phyloP scores from a whole-genome alignment of 2,329 filamentous ascomycete genomes.

The Raffaelea arxii region DNA sequence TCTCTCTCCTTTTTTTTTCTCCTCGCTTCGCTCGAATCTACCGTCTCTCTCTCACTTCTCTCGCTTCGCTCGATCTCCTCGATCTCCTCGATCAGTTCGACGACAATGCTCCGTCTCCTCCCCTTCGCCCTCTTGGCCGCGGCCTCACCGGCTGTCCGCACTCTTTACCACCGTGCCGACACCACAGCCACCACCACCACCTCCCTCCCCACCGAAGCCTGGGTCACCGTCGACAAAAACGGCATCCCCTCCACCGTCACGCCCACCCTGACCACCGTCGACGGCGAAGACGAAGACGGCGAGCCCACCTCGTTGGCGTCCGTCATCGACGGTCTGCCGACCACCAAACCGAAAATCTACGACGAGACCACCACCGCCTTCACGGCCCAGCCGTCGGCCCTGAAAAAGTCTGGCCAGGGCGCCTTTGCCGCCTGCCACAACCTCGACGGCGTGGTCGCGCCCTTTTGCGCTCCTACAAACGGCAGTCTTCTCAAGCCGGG shows the following conservation, averaged over 20 bases:
- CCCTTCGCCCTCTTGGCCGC: conserved; percentile 3
- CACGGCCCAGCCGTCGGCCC: conserved; percentile 33
- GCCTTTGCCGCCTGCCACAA: conserved; percentile 42
- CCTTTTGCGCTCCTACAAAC: conserved; percentile 40
- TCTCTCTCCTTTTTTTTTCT: no score
- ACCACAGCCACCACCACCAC: conserved; percentile 7
- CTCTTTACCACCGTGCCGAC: conserved; percentile 12
- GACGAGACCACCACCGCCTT: conserved; percentile 20
- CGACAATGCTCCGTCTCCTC: neutral
- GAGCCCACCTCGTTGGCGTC: no score
- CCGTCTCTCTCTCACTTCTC: no score
- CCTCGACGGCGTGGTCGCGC: conserved; percentile 32
- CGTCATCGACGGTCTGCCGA: conserved; percentile 24
- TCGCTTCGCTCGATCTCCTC: no score
- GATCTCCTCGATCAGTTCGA: neutral
- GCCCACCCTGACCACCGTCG: conserved; percentile 34
- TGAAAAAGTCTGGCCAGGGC: conserved; percentile 32
- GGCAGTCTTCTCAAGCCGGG: conserved; percentile 34
- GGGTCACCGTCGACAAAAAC: conserved; percentile 41
- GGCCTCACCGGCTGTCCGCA: conserved; percentile 9
- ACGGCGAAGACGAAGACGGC: conserved; percentile 36
- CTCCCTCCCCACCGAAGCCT: conserved; percentile 28
- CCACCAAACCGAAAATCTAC: conserved; percentile 27
- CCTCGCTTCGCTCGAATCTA: no score
- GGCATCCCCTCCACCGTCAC: conserved; percentile 39